A percentile compares a stretch with the other conserved stretches of the same genome.
Conservation (phyloP, 139 green algal genomes). For the Tetradesmus lagerheimii region DNA sequence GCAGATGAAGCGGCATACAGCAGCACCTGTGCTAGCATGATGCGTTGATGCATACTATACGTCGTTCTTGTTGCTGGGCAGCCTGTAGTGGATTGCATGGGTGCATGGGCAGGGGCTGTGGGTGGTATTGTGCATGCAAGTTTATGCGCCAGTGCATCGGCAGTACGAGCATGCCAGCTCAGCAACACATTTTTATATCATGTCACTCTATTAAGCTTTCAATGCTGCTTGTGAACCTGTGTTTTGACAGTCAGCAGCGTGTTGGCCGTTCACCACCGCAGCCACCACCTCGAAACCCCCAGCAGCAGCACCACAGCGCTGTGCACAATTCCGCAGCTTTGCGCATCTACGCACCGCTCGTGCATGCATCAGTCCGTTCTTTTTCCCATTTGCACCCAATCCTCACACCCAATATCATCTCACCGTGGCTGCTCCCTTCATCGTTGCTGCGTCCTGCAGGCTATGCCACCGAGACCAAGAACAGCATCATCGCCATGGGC, state of each 20-base stretch:
- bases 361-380: too few relatives aligned
- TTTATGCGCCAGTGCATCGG: neutral
- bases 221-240: neutral
- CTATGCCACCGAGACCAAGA: constrained; percentile 92
- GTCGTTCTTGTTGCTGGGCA: neutral
- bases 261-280: too few relatives aligned
- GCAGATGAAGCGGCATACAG: neutral
- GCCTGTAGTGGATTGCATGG: neutral
- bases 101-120: neutral
- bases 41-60: neutral
- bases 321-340: too few relatives aligned
- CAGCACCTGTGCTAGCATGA: neutral
- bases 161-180: neutral
- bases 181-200: too few relatives aligned
- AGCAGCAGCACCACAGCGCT: too few relatives aligned
- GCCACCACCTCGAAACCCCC: too few relatives aligned
- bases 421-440: neutral
- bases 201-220: neutral
- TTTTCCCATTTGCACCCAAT: too few relatives aligned
- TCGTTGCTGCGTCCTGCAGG: constrained; percentile 65
- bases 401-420: neutral
- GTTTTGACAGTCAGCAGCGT: too few relatives aligned
- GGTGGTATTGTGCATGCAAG: neutral
- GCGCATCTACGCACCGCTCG: too few relatives aligned
- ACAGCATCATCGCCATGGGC: constrained; percentile 96